A percentile compares a stretch with the other conserved stretches of the same genome.
Evolutionary conservation across 306 rosid genomes (phyloP).

Genomic region (Carpinus viminea): DNA sequence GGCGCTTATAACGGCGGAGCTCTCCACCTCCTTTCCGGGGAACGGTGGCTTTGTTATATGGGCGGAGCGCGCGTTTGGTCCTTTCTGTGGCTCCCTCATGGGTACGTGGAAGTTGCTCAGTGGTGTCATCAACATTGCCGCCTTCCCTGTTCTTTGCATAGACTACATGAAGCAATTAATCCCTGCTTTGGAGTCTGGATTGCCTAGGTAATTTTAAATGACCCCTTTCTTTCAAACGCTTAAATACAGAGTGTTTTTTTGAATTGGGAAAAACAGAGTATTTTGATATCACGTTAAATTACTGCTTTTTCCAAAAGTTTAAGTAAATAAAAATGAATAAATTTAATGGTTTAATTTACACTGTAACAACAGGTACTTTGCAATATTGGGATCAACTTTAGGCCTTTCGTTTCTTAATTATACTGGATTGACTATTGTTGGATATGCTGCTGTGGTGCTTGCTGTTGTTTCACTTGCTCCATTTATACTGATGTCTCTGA

Average conservation of each 20-base stretch:
- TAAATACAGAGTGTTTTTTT: no score
- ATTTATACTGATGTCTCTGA: constrained; percentile 39
- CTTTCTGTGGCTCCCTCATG: constrained; percentile 71
- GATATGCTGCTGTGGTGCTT: constrained; percentile 48
- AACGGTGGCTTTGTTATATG: constrained; percentile 80
- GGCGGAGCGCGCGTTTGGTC: constrained; percentile 75
- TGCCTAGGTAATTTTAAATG: constrained; percentile 17
- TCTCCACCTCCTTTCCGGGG: constrained; percentile 59
- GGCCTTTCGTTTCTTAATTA: constrained; percentile 49
- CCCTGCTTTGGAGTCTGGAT: constrained; percentile 36
- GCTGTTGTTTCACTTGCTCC: constrained; percentile 59
- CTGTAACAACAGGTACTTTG: constrained; percentile 11
- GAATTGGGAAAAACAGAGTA: no score
- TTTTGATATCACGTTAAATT: no score
- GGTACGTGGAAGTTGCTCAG: constrained; percentile 62
- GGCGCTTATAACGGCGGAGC: constrained; percentile 73
- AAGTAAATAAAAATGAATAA: no score
- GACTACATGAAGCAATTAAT: constrained; percentile 42
- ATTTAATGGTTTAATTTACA: no score
- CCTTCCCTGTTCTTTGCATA: constrained; percentile 58
- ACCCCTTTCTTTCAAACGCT: no score
- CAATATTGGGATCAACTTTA: constrained; percentile 39
- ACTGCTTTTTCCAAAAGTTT: no score
- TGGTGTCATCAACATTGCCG: constrained; percentile 61
- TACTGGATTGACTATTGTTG: constrained; percentile 59